Evolutionary conservation across 306 rosid genomes (phyloP).

Genomic region (Macrotyloma uniflorum): DNA sequence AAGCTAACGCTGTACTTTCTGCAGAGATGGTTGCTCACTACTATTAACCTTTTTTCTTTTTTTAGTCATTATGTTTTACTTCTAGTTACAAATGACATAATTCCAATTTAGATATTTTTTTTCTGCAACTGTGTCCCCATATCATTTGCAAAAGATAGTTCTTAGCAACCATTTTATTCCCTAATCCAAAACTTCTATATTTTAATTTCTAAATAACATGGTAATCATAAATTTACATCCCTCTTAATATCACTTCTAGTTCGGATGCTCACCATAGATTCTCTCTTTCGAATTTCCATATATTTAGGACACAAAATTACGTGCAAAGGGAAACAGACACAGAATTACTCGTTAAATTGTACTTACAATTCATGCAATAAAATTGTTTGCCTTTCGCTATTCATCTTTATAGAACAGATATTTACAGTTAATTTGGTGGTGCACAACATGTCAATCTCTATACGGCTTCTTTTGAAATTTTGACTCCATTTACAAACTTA

Average conservation of each 20-base stretch:
- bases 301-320: neutral
- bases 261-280: neutral
- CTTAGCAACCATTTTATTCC: neutral
- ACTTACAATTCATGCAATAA: neutral
- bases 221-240: neutral
- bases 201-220: neutral
- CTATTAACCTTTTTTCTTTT: neutral
- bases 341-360: neutral
- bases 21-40: slow-evolving; percentile 96
- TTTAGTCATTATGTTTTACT: neutral
- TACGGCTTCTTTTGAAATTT: neutral
- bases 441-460: neutral
- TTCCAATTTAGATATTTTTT: neutral
- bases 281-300: neutral
- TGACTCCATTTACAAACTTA: neutral
- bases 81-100: neutral
- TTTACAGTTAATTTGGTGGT: neutral
- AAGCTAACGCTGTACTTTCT: slow-evolving; percentile 74
- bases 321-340: neutral
- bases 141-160: neutral
- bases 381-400: neutral
- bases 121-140: neutral
- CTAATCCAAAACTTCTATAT: neutral
- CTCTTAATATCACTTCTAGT: neutral
- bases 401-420: neutral